These are phyloP conservation scores for Globisporangium irregulare DNA, from an alignment of 352 stramenopile genomes.

Conservation along the genomic window DNA sequence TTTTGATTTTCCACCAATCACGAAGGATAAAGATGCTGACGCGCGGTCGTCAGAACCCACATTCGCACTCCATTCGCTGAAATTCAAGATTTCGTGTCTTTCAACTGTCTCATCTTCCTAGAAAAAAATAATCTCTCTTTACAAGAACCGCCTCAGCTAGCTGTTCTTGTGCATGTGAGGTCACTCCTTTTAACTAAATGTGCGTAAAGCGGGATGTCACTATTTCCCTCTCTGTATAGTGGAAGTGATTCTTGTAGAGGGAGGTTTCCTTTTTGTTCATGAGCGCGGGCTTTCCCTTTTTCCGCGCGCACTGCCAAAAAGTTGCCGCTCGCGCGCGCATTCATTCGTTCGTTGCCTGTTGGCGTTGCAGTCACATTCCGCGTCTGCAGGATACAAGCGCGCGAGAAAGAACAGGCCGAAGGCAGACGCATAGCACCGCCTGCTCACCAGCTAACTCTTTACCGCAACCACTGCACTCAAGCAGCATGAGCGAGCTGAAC, in stretches of 20 bases:
- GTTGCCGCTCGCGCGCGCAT: constrained; percentile 12
- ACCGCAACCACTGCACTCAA: neutral
- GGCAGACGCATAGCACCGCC: neutral
- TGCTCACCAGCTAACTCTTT: neutral
- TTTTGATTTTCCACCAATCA: neutral
- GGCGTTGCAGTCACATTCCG: neutral
- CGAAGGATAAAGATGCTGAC: neutral
- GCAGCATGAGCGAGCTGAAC: constrained; percentile 24
- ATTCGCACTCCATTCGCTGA: constrained; percentile 14
- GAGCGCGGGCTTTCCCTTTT: constrained; percentile 1
- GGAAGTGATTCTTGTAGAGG: constrained; percentile 26
- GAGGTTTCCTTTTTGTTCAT: constrained; percentile 36
- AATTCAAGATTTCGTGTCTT: neutral
- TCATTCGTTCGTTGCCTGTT: neutral
- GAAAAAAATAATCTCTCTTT: constrained; percentile 7
- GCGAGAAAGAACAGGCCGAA: neutral
- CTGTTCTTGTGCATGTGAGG: constrained; percentile 8
- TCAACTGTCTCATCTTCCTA: constrained; percentile 2
- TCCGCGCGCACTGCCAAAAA: constrained; percentile 15
- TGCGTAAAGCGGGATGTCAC: constrained; percentile 4
- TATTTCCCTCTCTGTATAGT: constrained; percentile 1
- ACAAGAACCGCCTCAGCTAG: neutral
- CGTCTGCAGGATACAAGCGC: neutral
- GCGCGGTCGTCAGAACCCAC: constrained; percentile 1
- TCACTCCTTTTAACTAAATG: constrained; percentile 13